A percentile compares a stretch with the other conserved stretches of the same genome.
Evolutionary conservation across 2,329 filamentous ascomycete genomes (phyloP).

Genomic region (Trichoderma harzianum): DNA sequence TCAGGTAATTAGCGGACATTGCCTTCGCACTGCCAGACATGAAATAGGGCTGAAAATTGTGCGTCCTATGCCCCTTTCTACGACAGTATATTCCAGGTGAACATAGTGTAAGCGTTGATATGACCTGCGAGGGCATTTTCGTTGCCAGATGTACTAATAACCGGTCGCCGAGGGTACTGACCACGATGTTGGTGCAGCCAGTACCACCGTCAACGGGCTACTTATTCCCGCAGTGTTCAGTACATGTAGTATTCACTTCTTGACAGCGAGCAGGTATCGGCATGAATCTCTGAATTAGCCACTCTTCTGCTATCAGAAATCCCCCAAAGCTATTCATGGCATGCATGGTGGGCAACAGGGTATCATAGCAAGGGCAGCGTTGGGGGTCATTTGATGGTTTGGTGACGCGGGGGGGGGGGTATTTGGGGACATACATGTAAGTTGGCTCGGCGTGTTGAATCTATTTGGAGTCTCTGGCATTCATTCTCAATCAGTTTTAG

Average conservation of each 20-base stretch:
- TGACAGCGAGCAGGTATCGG: background rate
- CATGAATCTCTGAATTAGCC: background rate
- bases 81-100: background rate
- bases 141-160: background rate
- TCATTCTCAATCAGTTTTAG: background rate
- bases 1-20: background rate
- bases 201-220: background rate
- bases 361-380: background rate
- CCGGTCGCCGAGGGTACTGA: background rate
- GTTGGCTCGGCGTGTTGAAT: background rate
- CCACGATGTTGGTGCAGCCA: background rate
- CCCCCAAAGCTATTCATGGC: background rate
- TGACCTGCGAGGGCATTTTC: background rate
- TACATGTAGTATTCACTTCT: background rate
- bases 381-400: background rate
- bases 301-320: background rate
- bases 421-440: background rate
- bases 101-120: background rate
- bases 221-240: background rate
- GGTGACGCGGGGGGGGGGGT: background rate
- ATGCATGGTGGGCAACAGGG: background rate
- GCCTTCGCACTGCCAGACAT: background rate
- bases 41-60: background rate
- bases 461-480: background rate
- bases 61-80: background rate